Base-by-base conservation (phyloP, 306 rosid genomes). In the Lathyrus sativus region DNA sequence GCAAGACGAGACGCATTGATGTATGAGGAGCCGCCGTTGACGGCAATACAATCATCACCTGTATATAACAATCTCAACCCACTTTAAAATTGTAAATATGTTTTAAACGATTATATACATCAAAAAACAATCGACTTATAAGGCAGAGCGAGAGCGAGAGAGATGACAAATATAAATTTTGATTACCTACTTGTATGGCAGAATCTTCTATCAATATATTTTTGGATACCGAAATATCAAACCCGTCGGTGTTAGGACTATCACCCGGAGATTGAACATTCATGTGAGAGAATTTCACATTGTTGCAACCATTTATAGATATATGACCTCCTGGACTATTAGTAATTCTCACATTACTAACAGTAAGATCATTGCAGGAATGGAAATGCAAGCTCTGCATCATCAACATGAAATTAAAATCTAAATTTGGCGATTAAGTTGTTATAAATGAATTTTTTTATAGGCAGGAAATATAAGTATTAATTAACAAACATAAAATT, bases 211-310 rank as follows among this genome's bases (percentile, higher is more conserved):
- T 72, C 9, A 2, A 0, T 0, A 84, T 5, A 33, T 81, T 68
- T 13, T 56, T 28, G 2, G 85, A 84, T 6, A 0, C 0, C 12
- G 84, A 3, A 11, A 84, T 56, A 11, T 78, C 80, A 46, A 84
- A 39, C 0, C 88, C 85, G 69, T 81, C 88, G 0, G 88, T 84
- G 60, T 84, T 84, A 0, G 85, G 85, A 10, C 88, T 84, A 0
- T 56, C 2, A 5, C 0, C 10, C 9, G 88, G 88, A 39, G 85
- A 81, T 15, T 4, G 9, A 19, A 81, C 22, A 0, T 3, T 0
- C 2, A 84, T 49, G n/a, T 51, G 4, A 4, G 42, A 46, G 14
- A 84, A 67, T 3, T 1, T 14, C 0, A 10, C 84, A 15, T 19
- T 55, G 5, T 72, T 9, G 58, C 80, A 65, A 9, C 2, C 26